Evolutionary conservation across 768 basidiomycete genomes (phyloP).

Genomic region (Nidularia sp.): DNA sequence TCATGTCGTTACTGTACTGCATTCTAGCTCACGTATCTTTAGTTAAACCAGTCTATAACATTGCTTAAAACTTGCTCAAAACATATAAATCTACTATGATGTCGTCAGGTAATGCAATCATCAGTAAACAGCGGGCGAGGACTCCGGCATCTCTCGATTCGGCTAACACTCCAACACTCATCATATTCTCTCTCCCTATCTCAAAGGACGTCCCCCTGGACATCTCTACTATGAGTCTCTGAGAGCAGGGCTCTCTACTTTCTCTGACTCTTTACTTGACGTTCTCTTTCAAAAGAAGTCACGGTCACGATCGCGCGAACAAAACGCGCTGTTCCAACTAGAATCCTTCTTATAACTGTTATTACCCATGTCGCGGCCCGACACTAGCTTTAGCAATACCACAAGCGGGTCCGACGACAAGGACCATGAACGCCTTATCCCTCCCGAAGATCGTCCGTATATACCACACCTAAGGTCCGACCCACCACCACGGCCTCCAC

Average conservation of each 20-base stretch:
- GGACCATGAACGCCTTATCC: constrained; percentile 27
- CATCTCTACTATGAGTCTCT: constrained; percentile 24
- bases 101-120: neutral
- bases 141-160: constrained; percentile 1
- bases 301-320: neutral
- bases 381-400: constrained; percentile 3
- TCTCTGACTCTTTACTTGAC: neutral
- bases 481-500: constrained; percentile 31
- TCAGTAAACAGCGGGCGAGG: neutral
- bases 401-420: constrained; percentile 37
- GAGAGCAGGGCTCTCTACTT: constrained; percentile 29
- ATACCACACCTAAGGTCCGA: constrained; percentile 62
- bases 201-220: neutral
- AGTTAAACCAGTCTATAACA: neutral
- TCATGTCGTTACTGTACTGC: too few species aligned
- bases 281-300: neutral
- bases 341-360: neutral
- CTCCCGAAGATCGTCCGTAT: constrained; percentile 49
- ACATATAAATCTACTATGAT: neutral
- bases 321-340: neutral
- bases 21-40: too few species aligned
- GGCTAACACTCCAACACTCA: constrained; percentile 5
- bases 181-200: neutral
- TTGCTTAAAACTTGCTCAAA: neutral
- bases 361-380: constrained; percentile 1